Evolutionary conservation across 2,329 filamentous ascomycete species (phyloP), one percentile per base, ranked within the genome.

Genomic region (Cercospora sojina): DNA sequence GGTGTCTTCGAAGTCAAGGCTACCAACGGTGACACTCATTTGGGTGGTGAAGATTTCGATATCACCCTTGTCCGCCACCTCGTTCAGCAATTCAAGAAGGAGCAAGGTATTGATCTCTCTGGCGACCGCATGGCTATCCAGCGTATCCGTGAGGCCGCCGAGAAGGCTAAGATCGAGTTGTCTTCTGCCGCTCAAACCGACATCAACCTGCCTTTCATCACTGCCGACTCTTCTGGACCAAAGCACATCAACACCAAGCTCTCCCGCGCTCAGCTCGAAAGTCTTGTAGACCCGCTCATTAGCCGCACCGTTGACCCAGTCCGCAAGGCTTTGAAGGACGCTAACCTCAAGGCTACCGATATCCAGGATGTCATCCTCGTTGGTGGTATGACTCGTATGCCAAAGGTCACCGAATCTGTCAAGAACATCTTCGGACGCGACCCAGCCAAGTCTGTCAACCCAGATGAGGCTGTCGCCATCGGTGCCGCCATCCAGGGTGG

Each of bases 1-100:
- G 94, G 94, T 81, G 93, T 98, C 64, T 98, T 98, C 81, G 94
- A 97, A 86, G 94, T 98, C 82, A 97, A 97, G 88, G 96, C 94
- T 18, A 98, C 94, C 85, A 97, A 97, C 82, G 94, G 94, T 89
- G 94, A 98, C 81, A 98, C 94, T 72, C 94, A 98, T 82, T 88
- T 98, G 75, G 94, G 94, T 88, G 94, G 94, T 84, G 94, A 98
- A 82, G 94, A 98, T 82, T 98, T 97, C 78, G 94, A 98, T 79
- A 97, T 97, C 78, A 88, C 88, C 77, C 90, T 98, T 66, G 94
- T 97, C 78, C 93, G 93, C 79, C 90, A 97, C 86, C 86, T 98
- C 67, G 92, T 97, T 72, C 86, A 92, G 81, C 90, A 96, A 79
- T 98, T 97, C 88, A 97, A 97, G 91, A 94, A 92, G 83, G 92